Base-by-base conservation (phyloP, 2,329 filamentous ascomycete species). In the Xylaria sp. region DNA sequence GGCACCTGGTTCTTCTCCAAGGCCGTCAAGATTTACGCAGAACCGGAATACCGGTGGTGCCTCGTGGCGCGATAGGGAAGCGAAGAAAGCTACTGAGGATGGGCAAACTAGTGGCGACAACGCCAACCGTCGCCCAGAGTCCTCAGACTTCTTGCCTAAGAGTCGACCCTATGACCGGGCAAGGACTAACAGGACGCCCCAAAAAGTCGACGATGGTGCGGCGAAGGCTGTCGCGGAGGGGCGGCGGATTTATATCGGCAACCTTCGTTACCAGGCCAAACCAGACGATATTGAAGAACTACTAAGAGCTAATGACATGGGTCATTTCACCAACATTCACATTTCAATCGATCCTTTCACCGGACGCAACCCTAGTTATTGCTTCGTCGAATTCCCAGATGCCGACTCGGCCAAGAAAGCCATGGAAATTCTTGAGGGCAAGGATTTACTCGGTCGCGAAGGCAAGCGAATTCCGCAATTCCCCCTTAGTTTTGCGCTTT, bases 281-380 rank as follows among this genome's bases (percentile, higher is more conserved):
- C 75, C 76, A 4, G 67, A 70, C 25, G 76, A 79, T 53, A 72
- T 80, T 25, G 75, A 78, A 64, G 64, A 60, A 1, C 63, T 79
- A 25, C 70, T 80, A 15, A 62, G 57, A 33, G 68, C 70, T 19
- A 65, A 70, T 46, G 75, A 73, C 25, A 78, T 82, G 15, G 73
- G 65, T 2, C 67, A 73, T 14, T 76, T 76, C 60, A 80, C 84
- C 67, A 84, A 85, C 49, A 84, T 92, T 66, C 87, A 89, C 73
- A 89, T 92, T 69, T 88, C 87, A 0, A 82, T 89, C 56, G 89
- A 92, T 70, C 84, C 87, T 1, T 86, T 89, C 74, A 89, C 84
- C 31, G 85, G 83, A 42, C 82, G 89, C 46, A 92, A 92, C 73
- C 89, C 89, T 0, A 89, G 87, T 38, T 92, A 91, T 77, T 92